A percentile compares a stretch with the other conserved stretches of the same genome.
Conservation (phyloP, 768 basidiomycete species). For the Agrocybe praecox region DNA sequence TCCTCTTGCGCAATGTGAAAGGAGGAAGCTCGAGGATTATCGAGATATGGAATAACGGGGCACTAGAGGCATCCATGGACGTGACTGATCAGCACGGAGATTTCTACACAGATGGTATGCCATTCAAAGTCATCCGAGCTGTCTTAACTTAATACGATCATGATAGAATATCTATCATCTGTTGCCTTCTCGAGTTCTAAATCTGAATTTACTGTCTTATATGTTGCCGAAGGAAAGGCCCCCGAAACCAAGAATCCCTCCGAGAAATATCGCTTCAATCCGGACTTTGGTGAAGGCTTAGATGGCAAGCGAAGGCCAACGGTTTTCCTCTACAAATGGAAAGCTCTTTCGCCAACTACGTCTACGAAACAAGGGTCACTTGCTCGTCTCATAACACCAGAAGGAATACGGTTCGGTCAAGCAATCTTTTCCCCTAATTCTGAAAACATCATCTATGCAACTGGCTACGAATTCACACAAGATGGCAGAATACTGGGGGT, state of each 20-base stretch:
- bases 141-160: not conserved
- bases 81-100: conserved; percentile 60
- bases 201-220: conserved; percentile 54
- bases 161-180: conserved; percentile 50
- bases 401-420: conserved; percentile 51
- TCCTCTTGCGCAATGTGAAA: conserved; percentile 44
- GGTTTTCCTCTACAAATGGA: conserved; percentile 58
- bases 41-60: conserved; percentile 57
- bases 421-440: conserved; percentile 48
- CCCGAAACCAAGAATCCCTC: conserved; percentile 31
- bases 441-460: conserved; percentile 48
- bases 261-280: conserved; percentile 54
- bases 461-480: conserved; percentile 59
- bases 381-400: conserved; percentile 15
- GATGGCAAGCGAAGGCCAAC: conserved; percentile 51
- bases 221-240: conserved; percentile 59
- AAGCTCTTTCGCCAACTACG: conserved; percentile 12
- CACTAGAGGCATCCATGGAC: conserved; percentile 49
- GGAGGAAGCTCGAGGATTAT: conserved; percentile 44
- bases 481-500: conserved; percentile 64
- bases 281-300: conserved; percentile 68
- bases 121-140: not conserved
- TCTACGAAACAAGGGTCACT: conserved; percentile 4
- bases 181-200: conserved; percentile 58
- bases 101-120: conserved; percentile 64